Evolutionary conservation across 2,329 filamentous ascomycete species (phyloP), one percentile per base, ranked within the genome.

Genomic region (Aspergillus udagawae): DNA sequence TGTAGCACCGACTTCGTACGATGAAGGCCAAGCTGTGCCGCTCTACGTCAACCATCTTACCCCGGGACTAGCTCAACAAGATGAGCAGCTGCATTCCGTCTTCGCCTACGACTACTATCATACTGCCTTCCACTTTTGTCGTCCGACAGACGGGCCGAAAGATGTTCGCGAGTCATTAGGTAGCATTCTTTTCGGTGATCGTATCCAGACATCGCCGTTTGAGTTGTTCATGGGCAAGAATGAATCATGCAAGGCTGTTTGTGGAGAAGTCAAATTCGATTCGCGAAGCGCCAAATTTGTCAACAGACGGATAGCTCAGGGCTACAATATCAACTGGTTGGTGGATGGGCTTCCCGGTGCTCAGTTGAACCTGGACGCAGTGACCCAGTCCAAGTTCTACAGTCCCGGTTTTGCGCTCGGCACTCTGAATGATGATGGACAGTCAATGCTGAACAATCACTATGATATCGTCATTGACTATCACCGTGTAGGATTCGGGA

Each of bases 21-120:
- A 90, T 68, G 78, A 80, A 53, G 89, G 86, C 70, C 90, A 94
- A 67, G 79, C 79, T 27, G 94, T 99, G 25, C 91, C 92, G 25
- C 84, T 99, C 51, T 88, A 90, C 69, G 94, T 99, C 74, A 99
- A 99, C 79, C 88, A 88, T 71, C 88, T 99, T 67, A 94, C 91
- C 45, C 93, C 94, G 3, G 86, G 92, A 49, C 86, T 91, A 49
- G 89, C 89, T 45, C 82, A 85, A 59, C 82, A 85, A 62, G 91
- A 96, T 75, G 84, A 88, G 27, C 88, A 91, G 66, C 82, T 97
- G 44, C 91, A 92, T 72, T 95, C 92, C n/a, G 88, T 96, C 54
- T 87, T 97, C 68, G 90, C 93, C 4, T 99, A 90, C 81, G 93
- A 97, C 77, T 97, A 99, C 80, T 99, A 99, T 73, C 86, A 94